phyloP scores from a whole-genome alignment of 2,329 filamentous ascomycete genomes.

The Clonostachys solani region DNA sequence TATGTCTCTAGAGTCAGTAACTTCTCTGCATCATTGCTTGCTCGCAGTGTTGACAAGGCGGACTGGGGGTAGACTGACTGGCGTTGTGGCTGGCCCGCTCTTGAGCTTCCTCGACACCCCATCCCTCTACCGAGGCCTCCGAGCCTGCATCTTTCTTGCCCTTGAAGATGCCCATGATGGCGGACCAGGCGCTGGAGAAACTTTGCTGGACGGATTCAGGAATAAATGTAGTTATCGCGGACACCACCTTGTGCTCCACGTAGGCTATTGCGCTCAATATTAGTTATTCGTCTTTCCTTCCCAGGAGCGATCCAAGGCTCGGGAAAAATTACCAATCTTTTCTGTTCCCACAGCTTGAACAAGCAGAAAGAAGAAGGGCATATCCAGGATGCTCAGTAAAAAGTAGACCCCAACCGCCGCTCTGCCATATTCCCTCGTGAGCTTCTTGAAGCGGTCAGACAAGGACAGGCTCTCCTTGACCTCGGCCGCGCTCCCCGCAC shows the following conservation, averaged over 20 bases:
- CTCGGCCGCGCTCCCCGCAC: slow-evolving; percentile 12
- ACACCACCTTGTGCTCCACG: slow-evolving; percentile 64
- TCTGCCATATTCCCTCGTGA: slow-evolving; percentile 94
- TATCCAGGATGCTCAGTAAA: slow-evolving; percentile 77
- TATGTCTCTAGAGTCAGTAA: not conserved
- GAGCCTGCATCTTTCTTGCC: slow-evolving; percentile 21
- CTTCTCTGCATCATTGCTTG: too few relatives aligned
- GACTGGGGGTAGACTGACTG: slow-evolving; percentile 55
- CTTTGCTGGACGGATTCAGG: slow-evolving; percentile 52
- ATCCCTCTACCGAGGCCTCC: slow-evolving; percentile 43
- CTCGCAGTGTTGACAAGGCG: not conserved
- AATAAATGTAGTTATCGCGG: slow-evolving; percentile 52
- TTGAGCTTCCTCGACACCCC: slow-evolving; percentile 62
- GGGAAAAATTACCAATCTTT: slow-evolving; percentile 59
- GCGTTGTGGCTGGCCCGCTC: slow-evolving; percentile 60
- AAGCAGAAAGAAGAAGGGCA: slow-evolving; percentile 90
- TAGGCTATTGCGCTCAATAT: slow-evolving; percentile 32
- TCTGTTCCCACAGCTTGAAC: slow-evolving; percentile 83
- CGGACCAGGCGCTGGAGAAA: slow-evolving; percentile 44
- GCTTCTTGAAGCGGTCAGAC: slow-evolving; percentile 70
- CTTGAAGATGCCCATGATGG: slow-evolving; percentile 38
- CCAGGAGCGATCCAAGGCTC: not conserved
- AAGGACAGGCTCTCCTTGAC: slow-evolving; percentile 40
- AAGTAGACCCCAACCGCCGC: slow-evolving; percentile 89
- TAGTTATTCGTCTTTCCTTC: not conserved